phyloP scores from a whole-genome alignment of 78 protist genomes.

The Bigelowiella natans region DNA sequence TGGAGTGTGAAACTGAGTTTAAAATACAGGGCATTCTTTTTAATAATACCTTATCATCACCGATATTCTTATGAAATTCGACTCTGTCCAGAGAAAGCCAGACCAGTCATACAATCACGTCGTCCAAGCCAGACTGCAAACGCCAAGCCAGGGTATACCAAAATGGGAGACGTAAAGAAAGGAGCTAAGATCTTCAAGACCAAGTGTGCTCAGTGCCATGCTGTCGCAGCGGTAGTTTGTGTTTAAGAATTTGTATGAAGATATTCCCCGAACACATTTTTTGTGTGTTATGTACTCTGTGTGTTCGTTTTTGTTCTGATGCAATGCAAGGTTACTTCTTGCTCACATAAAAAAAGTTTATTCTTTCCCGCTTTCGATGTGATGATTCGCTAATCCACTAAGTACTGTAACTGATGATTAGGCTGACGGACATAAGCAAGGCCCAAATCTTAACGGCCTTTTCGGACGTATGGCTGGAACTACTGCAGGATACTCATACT shows the following conservation, averaged over 20 bases:
- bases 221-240: conserved; percentile 4
- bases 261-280: not conserved
- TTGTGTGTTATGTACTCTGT: not conserved
- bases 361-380: not conserved
- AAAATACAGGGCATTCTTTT: too few relatives aligned
- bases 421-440: conserved; percentile 57
- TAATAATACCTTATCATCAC: too few relatives aligned
- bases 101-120: too few relatives aligned
- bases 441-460: conserved; percentile 72
- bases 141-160: too few relatives aligned
- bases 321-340: not conserved
- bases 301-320: too few relatives aligned
- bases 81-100: too few relatives aligned
- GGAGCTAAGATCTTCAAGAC: conserved; percentile 71
- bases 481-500: conserved; percentile 61
- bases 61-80: too few relatives aligned
- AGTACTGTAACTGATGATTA: not conserved
- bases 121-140: too few relatives aligned
- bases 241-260: not conserved
- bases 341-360: too few relatives aligned
- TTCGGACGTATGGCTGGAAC: conserved; percentile 65
- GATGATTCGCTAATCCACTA: not conserved
- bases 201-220: conserved; percentile 78
- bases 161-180: conserved; percentile 17
- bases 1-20: too few relatives aligned